Conservation (phyloP, 805 yeast species). For the Kodamaea nitidulidarum region DNA sequence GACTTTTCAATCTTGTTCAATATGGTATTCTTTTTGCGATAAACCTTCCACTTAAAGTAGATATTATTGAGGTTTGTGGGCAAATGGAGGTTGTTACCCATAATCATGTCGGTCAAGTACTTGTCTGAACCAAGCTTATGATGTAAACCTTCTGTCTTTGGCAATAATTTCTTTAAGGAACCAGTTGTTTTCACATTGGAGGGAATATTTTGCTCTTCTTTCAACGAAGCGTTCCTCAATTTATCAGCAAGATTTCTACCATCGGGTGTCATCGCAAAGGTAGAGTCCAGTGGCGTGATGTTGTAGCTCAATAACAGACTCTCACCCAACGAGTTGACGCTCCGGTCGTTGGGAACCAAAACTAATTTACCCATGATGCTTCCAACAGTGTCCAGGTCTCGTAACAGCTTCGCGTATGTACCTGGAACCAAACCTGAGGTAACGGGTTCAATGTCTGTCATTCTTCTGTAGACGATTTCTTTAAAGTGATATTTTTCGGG, state of each 20-base stretch:
- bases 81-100: conserved; percentile 24
- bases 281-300: conserved; percentile 9
- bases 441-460: conserved; percentile 1
- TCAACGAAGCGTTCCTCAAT: background rate
- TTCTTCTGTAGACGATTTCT: conserved; percentile 12
- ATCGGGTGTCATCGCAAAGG: conserved; percentile 7
- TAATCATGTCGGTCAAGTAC: conserved; percentile 29
- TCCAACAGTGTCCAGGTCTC: conserved; percentile 4
- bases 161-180: background rate
- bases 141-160: background rate
- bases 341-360: conserved; percentile 1
- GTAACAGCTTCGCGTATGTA: conserved; percentile 4
- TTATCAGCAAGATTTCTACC: conserved; percentile 4
- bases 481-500: conserved; percentile 24
- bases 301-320: conserved; percentile 4
- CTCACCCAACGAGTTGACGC: conserved; percentile 1
- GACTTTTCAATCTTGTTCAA: conserved; percentile 77
- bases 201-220: background rate
- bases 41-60: conserved; percentile 80
- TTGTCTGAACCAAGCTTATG: conserved; percentile 8
- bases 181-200: background rate
- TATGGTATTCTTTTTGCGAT: conserved; percentile 84
- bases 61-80: conserved; percentile 46
- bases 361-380: conserved; percentile 1
- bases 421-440: conserved; percentile 2